phyloP scores from a whole-genome alignment of 164 flowering plant genomes.

The Magnolia sinica region DNA sequence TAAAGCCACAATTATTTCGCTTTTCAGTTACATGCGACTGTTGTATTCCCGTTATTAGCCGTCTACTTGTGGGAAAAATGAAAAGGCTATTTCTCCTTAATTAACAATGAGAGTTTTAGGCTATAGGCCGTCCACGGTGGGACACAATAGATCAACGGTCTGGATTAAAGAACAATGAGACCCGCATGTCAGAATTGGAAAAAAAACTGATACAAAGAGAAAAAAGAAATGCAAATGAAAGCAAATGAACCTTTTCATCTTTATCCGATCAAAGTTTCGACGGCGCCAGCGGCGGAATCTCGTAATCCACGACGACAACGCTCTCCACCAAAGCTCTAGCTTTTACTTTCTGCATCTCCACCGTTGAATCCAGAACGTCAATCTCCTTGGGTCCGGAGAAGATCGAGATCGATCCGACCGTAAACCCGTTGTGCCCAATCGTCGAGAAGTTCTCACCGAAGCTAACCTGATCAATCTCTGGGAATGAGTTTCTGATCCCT shows the following conservation, averaged over 20 bases:
- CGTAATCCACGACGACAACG: constrained; percentile 50
- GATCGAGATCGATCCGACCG: constrained; percentile 48
- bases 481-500: constrained; percentile 35
- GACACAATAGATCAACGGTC: too few species aligned
- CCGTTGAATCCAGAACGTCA: constrained; percentile 33
- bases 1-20: too few species aligned
- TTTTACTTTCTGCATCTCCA: constrained; percentile 40
- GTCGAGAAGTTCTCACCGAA: constrained; percentile 70
- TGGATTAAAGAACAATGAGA: too few species aligned
- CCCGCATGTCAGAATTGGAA: too few species aligned
- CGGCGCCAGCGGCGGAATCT: constrained; percentile 23
- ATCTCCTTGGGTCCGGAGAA: constrained; percentile 37
- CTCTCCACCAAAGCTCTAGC: constrained; percentile 42
- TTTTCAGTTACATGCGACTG: too few species aligned
- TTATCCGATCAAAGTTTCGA: not conserved
- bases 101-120: too few species aligned
- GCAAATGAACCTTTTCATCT: not conserved
- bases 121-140: too few species aligned
- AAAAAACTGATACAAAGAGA: too few species aligned
- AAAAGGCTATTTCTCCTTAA: too few species aligned
- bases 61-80: too few species aligned
- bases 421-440: constrained; percentile 67
- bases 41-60: too few species aligned
- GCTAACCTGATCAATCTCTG: constrained; percentile 33
- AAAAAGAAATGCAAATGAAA: too few species aligned